These are phyloP conservation scores for Eruca vesicaria DNA, from an alignment of 441 rosid species.

Conservation along the genomic window DNA sequence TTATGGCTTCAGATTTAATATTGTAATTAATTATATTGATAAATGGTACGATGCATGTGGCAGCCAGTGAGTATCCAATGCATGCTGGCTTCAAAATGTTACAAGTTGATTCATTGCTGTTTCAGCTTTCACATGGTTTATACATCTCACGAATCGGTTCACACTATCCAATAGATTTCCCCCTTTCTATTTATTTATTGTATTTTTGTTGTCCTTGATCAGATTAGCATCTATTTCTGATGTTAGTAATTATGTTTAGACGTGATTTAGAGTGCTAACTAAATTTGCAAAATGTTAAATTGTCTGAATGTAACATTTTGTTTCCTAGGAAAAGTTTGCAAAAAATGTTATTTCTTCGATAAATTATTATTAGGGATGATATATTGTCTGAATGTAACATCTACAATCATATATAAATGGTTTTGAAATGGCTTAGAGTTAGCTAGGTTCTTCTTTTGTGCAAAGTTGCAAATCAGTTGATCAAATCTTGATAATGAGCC, in stretches of 20 bases:
- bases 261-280: too few relatives aligned
- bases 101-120: slow-evolving; percentile 21
- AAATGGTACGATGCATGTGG: slow-evolving; percentile 29
- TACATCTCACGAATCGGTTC: slow-evolving; percentile 32
- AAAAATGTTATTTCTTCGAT: background rate
- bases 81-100: background rate
- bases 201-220: background rate
- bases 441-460: background rate
- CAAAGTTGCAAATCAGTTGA: background rate
- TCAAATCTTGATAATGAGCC: background rate
- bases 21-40: slow-evolving; percentile 7
- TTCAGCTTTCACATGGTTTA: slow-evolving; percentile 34
- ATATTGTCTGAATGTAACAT: background rate
- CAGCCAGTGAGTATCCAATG: slow-evolving; percentile 30
- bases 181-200: background rate
- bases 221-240: slow-evolving; percentile 2
- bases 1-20: background rate
- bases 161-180: slow-evolving; percentile 30
- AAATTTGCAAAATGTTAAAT: too few relatives aligned
- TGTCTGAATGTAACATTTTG: too few relatives aligned
- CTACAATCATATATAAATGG: background rate
- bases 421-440: background rate
- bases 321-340: background rate
- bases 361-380: background rate
- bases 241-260: too few relatives aligned